Evolutionary conservation across 1,284 basidiomycete species (phyloP).

Genomic region (Sporisorium reilianum): DNA sequence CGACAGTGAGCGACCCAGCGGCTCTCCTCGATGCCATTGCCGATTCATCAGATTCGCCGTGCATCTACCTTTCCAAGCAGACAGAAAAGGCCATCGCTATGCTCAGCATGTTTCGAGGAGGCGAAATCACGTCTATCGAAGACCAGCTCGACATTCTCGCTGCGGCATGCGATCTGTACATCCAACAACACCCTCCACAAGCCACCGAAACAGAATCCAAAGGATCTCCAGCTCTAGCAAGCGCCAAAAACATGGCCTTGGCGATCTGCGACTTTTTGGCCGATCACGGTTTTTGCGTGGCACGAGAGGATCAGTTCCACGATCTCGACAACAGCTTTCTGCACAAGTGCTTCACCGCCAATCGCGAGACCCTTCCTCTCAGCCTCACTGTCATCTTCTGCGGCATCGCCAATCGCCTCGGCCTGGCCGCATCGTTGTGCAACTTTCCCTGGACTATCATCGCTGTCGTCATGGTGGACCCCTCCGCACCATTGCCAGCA

Average conservation of each 20-base stretch:
- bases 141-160: constrained; percentile 47
- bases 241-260: constrained; percentile 24
- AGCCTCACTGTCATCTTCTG: constrained; percentile 51
- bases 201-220: not conserved
- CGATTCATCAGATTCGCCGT: not conserved
- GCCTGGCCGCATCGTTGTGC: constrained; percentile 41
- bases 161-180: constrained; percentile 50
- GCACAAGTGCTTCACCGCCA: constrained; percentile 49
- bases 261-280: constrained; percentile 49
- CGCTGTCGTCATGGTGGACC: constrained; percentile 31
- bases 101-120: constrained; percentile 52
- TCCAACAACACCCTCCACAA: constrained; percentile 16
- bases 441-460: constrained; percentile 51
- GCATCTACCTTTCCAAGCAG: constrained; percentile 7
- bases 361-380: constrained; percentile 49
- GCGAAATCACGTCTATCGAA: constrained; percentile 31
- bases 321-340: constrained; percentile 57
- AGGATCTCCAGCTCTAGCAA: not conserved
- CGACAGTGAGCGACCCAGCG: not conserved
- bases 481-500: constrained; percentile 8
- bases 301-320: constrained; percentile 23
- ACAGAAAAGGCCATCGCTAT: constrained; percentile 35
- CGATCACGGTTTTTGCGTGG: constrained; percentile 41
- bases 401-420: constrained; percentile 48
- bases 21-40: not conserved